A percentile compares a stretch with the other conserved stretches of the same genome.
Conservation (phyloP, 164 flowering plant species). For the Magnolia changhungtana region DNA sequence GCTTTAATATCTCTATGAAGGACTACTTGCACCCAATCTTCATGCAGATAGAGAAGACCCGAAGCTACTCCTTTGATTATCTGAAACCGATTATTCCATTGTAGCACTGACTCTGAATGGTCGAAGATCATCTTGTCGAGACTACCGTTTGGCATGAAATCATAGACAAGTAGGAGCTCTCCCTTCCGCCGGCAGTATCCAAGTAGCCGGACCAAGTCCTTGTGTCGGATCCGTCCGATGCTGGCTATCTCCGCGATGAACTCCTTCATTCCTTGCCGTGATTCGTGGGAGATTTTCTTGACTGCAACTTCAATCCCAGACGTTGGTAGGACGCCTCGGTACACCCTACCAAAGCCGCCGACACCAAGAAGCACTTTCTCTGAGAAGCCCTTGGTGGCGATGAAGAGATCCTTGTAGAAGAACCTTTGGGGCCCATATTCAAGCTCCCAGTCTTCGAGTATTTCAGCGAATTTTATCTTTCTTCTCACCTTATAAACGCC, state of each 20-base stretch:
- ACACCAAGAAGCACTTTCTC: constrained; percentile 21
- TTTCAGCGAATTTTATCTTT: constrained; percentile 31
- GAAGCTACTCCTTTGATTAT: constrained; percentile 37
- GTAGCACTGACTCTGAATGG: constrained; percentile 3
- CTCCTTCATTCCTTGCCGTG: constrained; percentile 47
- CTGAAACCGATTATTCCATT: constrained; percentile 31
- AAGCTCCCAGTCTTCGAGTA: constrained; percentile 39
- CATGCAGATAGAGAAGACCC: constrained; percentile 36
- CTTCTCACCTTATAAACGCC: not conserved
- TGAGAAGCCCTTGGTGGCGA: constrained; percentile 26
- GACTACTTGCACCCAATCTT: constrained; percentile 39
- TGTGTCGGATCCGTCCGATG: constrained; percentile 45
- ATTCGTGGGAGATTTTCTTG: constrained; percentile 51
- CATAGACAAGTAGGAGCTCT: constrained; percentile 51
- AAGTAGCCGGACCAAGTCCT: constrained; percentile 41
- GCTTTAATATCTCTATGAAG: constrained; percentile 43
- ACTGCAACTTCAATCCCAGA: constrained; percentile 41
- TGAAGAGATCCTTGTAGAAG: constrained; percentile 24
- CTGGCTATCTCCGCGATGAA: constrained; percentile 50
- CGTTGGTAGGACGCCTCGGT: constrained; percentile 35
- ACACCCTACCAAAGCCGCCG: constrained; percentile 48
- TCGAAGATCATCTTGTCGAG: constrained; percentile 34
- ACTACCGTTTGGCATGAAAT: constrained; percentile 56
- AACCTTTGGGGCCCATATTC: constrained; percentile 25
- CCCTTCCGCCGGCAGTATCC: constrained; percentile 50